Evolutionary conservation across 2,329 filamentous ascomycete genomes (phyloP), one percentile per base, ranked within the genome.

Genomic region (Fusarium sp.): DNA sequence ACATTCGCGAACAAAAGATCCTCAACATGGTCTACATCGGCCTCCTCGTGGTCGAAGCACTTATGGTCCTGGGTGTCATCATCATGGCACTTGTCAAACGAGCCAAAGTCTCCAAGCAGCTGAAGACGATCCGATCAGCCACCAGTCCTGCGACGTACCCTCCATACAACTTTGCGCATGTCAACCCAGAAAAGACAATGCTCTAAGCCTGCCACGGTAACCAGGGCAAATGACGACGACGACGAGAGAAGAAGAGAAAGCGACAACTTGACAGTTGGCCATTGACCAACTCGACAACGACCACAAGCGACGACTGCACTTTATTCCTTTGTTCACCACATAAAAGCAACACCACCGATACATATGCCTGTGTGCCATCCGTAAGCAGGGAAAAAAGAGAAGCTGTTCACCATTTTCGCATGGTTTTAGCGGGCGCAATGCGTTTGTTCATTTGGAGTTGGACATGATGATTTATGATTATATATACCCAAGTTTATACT

Each of bases 1-100:
- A 70, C 70, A 58, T 63, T 69, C 64, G 53, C 52, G 59, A 68
- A 70, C 44, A 72, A 63, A 57, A 69, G 46, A 72, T 81, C 31
- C 71, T 82, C 42, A 81, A 82, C 72, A 72, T 74, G 31, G 66
- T 82, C 43, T 82, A 80, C 78, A 74, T 82, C 43, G 76, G 77
- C 36, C 75, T 82, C n/a, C 68, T 82, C 36, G 74, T 74, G 15
- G 64, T 82, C 32, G 78, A 82, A 61, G 75, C 78, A 15, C 54
- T 79, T 38, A 76, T 82, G 73, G 76, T 82, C 4, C 54, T 79
- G 27, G 73, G 74, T 9, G 76, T 80, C 11, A 73, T 71, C 21
- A 61, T 73, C 8, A 70, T 71, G 50, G 69, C 69, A 48, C 60
- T 73, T 35, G 53, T 73, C 17, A 73, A 73, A 57, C 57, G 70